Base-by-base conservation (phyloP, 345 rosid species). In the Hypericum perforatum region DNA sequence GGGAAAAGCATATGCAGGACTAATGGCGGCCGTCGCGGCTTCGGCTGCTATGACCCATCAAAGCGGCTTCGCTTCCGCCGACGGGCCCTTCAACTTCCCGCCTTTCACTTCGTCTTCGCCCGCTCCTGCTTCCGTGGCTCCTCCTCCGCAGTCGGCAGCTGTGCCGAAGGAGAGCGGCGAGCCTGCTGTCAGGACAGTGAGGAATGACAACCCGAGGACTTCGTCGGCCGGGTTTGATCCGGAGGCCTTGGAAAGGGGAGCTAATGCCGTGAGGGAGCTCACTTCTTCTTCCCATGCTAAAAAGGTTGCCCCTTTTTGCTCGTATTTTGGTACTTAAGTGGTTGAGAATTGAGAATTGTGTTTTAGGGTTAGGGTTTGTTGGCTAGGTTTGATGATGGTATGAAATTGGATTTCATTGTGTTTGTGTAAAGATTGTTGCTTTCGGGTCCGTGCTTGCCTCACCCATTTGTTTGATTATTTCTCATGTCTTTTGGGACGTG, bases 191-290 rank as follows among this genome's bases (percentile, higher is more conserved):
- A 82, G 64, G 68, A 71, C 66, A 38, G n/a, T 44, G 49, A 74
- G 96, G 45, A 92, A 85, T 55, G 69, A 80, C 53, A 67, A 85
- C 51, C 96, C 98, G 8, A 72, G 94, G 70, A 92, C 98, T 5
- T 66, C 74, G 0, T 82, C 96, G 0, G 82, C 90, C 32, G 98
- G 98, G 7, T 88, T 92, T 51, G 94, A 92, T 62, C 98, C 96
- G 0, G 85, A 81, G 78, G 84, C 98, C 9, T 74, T 92, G 49
- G 96, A 88, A 75, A 82, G 85, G 16, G 96, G 96, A 5, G 98
- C 85, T 6, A 66, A 78, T 63, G 82, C 88, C 39, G 61, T 88
- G 73, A 69, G 60, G 41, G 88, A 83, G 56, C 88, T 92, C 56
- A 71, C 69, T 54, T 60, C 60, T 53, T 85, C 95, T 16, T 47